Conservation (phyloP, 371 early-diverging fungal species). For the Actinomortierella wolfii region DNA sequence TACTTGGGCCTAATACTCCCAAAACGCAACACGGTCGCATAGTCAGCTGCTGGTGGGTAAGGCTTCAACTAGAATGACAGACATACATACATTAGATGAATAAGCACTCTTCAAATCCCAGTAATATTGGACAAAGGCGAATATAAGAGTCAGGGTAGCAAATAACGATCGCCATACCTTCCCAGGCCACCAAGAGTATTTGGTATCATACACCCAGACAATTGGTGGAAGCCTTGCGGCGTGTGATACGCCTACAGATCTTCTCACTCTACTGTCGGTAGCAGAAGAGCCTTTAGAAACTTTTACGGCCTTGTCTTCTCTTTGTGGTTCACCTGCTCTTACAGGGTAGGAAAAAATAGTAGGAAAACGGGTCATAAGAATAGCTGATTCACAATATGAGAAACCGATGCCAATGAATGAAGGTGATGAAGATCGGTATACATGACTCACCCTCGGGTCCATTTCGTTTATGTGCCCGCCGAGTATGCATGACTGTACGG, state of each 20-base stretch:
- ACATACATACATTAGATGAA: not conserved
- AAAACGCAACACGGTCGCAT: constrained; percentile 23
- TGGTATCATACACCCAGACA: constrained; percentile 29
- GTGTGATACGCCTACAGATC: constrained; percentile 14
- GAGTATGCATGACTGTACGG: too few relatives aligned
- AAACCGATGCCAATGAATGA: too few relatives aligned
- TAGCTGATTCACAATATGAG: too few relatives aligned
- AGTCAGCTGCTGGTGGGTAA: constrained; percentile 21
- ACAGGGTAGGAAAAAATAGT: too few relatives aligned
- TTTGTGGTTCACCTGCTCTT: too few relatives aligned
- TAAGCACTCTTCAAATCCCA: too few relatives aligned
- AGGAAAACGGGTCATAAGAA: too few relatives aligned
- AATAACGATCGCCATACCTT: constrained; percentile 13
- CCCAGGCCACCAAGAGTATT: constrained; percentile 40
- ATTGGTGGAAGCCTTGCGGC: constrained; percentile 27
- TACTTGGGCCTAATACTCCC: constrained; percentile 36
- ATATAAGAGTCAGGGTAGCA: too few relatives aligned
- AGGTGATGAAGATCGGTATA: too few relatives aligned
- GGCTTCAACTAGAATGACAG: constrained; percentile 9
- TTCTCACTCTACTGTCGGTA: too few relatives aligned
- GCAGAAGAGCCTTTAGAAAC: not conserved
- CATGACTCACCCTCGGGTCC: too few relatives aligned
- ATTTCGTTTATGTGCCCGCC: too few relatives aligned
- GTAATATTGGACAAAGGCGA: not conserved
- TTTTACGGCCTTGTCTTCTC: not conserved